Base-by-base conservation (phyloP, 1,284 basidiomycete genomes). In the Cronartium quercuum region DNA sequence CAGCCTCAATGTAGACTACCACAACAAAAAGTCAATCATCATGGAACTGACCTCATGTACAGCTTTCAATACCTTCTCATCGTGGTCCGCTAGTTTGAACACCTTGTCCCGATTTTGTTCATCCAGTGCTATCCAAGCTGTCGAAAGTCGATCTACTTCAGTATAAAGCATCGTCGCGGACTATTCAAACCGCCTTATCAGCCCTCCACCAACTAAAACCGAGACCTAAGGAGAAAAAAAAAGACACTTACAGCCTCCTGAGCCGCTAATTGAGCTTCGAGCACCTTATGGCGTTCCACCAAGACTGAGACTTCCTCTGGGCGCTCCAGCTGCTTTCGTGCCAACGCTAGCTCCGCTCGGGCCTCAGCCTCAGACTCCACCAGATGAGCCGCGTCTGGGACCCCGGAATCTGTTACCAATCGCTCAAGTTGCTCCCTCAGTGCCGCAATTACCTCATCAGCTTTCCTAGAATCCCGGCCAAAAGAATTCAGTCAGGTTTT, bases 71-170 rank as follows among this genome's bases (percentile, higher is more conserved):
- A 94, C 80, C 76, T 88, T 88, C 67, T 93, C 90, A 81, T 98
- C 95, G 80, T 89, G 84, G 15, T 84, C 85, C 55, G 86, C 84
- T 37, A 97, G 84, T 74, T 95, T 90, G 77, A 91, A 91, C 0
- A 93, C 87, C 82, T 95, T 95, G 81, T 85, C 89, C 78, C 90
- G 88, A 60, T 93, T 86, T 77, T 92, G 90, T 67, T 87, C 86
- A 78, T 95, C 92, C 38, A 94, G 84, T n/a, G 86, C 83, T 79
- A 94, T 91, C 90, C 92, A 97, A 0, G 92, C 89, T 63, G 87
- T 86, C 15, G 92, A 92, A 37, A 98, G 82, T 78, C 89, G 88
- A 77, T 96, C 94, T 5, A 97, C 84, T 82, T 98, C 94, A 51
- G 88, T 85, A 79, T 91, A 95, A 29, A 94, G 82, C 35, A 90